Evolutionary conservation across 78 protist genomes (phyloP), one percentile per base, ranked within the genome.

Genomic region (Dictyostelium citrinum): DNA sequence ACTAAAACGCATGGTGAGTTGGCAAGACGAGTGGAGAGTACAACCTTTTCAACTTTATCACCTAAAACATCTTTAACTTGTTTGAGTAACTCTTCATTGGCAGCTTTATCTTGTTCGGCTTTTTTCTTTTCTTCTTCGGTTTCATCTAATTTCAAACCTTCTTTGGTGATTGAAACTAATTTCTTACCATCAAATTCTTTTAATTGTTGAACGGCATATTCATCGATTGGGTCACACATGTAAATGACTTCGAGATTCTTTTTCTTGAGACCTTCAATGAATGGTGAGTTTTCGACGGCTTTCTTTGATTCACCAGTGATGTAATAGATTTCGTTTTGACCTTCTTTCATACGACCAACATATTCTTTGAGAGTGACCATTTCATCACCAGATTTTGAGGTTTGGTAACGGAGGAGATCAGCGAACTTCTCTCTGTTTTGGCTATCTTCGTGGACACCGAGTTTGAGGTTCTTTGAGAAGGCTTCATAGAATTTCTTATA

Each of bases 181-280:
- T 98, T 99, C 98, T 99, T 97, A 97, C 98, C 99, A 58, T 99
- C 99, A 91, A 78, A 99, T 91, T 99, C 99, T 96, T 98, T 98
- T 84, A 99, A 97, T 97, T 98, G 99, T 95, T 98, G 99, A 70
- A 99, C 99, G 60, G 97, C 94, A 97, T 99, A 99, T 98, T 99
- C 99, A 85, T 99, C 99, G 72, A 99, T 98, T 77, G 99, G 99
- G 94, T 99, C 99, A 31, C 51, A 39, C 99, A 99, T 90, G 99
- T 97, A 99, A 68, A 99, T 98, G 70, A 99, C 99, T 95, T 99
- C 99, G 81, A 60, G 71, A 55, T 88, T 97, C 74, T 81, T 70
- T 95, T 77, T 49, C 88, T 90, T 91, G 77, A 98, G 91, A 70
- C 78, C 71, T 96, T 99, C 99, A 41, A 99, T 80, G 96, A 99